phyloP scores from a whole-genome alignment of 2,329 filamentous ascomycete genomes.

The Myriosclerotinia scirpicola region DNA sequence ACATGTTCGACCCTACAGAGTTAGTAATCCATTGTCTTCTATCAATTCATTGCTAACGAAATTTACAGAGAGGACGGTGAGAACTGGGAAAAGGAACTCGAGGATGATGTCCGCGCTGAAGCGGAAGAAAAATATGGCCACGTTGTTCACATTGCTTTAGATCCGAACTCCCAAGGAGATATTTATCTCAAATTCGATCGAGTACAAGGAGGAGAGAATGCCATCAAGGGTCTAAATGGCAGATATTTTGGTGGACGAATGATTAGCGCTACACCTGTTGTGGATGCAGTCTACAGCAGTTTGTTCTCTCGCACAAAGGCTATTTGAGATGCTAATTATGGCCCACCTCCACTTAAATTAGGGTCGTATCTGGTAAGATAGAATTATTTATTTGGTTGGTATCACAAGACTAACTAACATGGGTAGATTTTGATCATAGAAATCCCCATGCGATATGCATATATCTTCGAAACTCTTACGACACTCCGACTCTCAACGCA shows the following conservation, averaged over 20 bases:
- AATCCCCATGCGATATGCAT: slow-evolving; percentile 21
- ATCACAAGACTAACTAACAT: slow-evolving; percentile 13
- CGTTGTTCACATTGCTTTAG: slow-evolving; percentile 94
- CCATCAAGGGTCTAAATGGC: slow-evolving; percentile 95
- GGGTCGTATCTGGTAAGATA: slow-evolving; percentile 35
- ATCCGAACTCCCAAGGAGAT: slow-evolving; percentile 90
- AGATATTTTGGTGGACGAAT: slow-evolving; percentile 90
- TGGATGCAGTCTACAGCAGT: slow-evolving; percentile 98
- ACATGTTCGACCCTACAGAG: slow-evolving; percentile 92
- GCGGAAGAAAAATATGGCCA: slow-evolving; percentile 95
- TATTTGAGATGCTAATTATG: slow-evolving; percentile 56
- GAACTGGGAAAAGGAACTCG: slow-evolving; percentile 86
- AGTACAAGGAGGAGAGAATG: slow-evolving; percentile 92
- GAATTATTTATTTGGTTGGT: not conserved
- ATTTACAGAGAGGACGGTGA: slow-evolving; percentile 77
- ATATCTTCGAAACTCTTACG: slow-evolving; percentile 10
- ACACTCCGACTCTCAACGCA: not conserved
- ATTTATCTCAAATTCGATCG: slow-evolving; percentile 99
- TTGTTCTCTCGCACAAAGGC: slow-evolving; percentile 85
- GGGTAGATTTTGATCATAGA: slow-evolving; percentile 25
- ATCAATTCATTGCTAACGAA: slow-evolving; percentile 40
- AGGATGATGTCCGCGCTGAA: slow-evolving; percentile 89
- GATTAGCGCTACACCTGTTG: slow-evolving; percentile 93
- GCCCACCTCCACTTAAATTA: slow-evolving; percentile 32
- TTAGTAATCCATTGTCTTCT: slow-evolving; percentile 52